phyloP scores from a whole-genome alignment of 306 rosid species.

The Ochetophila trinervis region DNA sequence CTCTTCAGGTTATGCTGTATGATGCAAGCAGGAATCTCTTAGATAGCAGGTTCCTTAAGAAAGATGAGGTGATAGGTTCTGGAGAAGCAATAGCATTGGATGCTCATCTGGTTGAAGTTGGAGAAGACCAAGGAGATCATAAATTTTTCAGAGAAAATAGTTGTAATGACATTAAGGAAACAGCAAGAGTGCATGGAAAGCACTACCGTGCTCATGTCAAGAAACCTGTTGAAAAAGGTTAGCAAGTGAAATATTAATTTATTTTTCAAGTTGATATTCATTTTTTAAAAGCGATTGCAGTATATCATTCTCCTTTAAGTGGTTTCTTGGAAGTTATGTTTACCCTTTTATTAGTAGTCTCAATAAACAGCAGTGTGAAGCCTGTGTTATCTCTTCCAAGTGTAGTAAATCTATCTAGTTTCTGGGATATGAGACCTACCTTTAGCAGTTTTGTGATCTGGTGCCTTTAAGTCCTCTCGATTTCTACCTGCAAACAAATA shows the following conservation, averaged over 20 bases:
- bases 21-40: constrained; percentile 58
- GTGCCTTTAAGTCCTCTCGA: no score
- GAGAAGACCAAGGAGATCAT: constrained; percentile 48
- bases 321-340: not conserved
- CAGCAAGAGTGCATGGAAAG: constrained; percentile 32
- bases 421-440: not conserved
- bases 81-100: constrained; percentile 61
- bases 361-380: not conserved
- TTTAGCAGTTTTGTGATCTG: not conserved
- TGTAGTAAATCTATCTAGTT: not conserved
- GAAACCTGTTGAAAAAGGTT: constrained; percentile 41
- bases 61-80: constrained; percentile 53
- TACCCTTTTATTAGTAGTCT: not conserved
- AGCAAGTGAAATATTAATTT: constrained; percentile 12
- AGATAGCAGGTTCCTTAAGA: constrained; percentile 63
- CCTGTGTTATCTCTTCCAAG: not conserved
- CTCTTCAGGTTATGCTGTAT: constrained; percentile 55
- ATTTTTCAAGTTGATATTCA: not conserved
- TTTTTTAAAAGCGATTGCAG: not conserved
- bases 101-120: constrained; percentile 67
- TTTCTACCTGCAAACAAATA: not conserved
- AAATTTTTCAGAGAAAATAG: constrained; percentile 32
- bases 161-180: constrained; percentile 24
- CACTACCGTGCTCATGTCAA: constrained; percentile 27
- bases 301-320: not conserved